These are phyloP conservation scores for Zygotorulaspora chibaensis DNA, from an alignment of 805 yeast species.

Conservation along the genomic window DNA sequence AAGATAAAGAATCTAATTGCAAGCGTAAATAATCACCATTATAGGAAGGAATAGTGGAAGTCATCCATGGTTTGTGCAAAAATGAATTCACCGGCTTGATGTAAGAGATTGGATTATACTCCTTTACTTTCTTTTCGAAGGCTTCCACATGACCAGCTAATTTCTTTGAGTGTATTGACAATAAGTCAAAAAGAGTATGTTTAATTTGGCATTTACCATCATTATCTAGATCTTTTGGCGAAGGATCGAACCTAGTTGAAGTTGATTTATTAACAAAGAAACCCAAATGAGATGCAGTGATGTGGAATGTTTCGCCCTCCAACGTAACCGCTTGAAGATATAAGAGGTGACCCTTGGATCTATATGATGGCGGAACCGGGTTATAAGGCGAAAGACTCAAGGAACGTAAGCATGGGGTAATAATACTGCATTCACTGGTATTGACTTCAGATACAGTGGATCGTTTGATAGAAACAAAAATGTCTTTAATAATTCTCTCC, in stretches of 20 bases:
- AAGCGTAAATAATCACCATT: conserved; percentile 56
- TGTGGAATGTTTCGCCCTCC: conserved; percentile 74
- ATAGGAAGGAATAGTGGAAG: conserved; percentile 29
- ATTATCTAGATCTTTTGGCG: conserved; percentile 34
- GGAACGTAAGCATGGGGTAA: conserved; percentile 47
- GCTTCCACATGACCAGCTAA: conserved; percentile 49
- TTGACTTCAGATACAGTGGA: conserved; percentile 18
- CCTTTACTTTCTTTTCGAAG: conserved; percentile 45
- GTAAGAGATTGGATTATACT: conserved; percentile 49
- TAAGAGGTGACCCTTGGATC: conserved; percentile 70
- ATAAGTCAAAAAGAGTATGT: conserved; percentile 53
- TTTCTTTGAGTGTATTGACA: conserved; percentile 60
- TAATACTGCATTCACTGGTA: conserved; percentile 20
- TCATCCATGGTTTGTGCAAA: conserved; percentile 74
- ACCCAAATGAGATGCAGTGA: conserved; percentile 77
- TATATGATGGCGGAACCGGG: conserved; percentile 68
- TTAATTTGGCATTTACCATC: conserved; percentile 22
- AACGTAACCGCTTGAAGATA: conserved; percentile 72
- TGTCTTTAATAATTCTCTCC: conserved; percentile 21
- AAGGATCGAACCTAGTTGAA: conserved; percentile 64
- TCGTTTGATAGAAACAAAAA: conserved; percentile 19
- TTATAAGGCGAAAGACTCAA: conserved; percentile 77
- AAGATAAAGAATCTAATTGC: conserved; percentile 40
- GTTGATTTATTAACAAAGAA: conserved; percentile 73
- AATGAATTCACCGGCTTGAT: conserved; percentile 57